Percentiles rank a stretch among this genome's conserved stretches.
phyloP scores from a whole-genome alignment of 805 yeast species.

The Geotrichum ghanense region DNA sequence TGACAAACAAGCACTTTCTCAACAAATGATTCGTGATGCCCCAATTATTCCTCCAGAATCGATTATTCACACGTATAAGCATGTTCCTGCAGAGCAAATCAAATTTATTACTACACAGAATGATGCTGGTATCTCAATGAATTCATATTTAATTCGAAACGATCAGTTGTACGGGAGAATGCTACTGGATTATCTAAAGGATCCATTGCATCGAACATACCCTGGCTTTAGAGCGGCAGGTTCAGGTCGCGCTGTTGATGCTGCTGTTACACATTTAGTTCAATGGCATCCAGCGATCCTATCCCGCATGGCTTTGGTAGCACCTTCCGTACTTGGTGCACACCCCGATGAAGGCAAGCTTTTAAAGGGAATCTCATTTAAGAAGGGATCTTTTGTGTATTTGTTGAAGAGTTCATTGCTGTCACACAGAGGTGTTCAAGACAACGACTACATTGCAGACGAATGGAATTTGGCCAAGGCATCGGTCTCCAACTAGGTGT shows the following conservation, averaged over 20 bases:
- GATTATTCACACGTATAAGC: slow-evolving; percentile 55
- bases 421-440: slow-evolving; percentile 1
- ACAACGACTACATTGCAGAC: neutral
- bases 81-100: slow-evolving; percentile 41
- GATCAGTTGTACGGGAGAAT: slow-evolving; percentile 46
- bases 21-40: slow-evolving; percentile 49
- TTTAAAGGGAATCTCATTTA: slow-evolving; percentile 14
- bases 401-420: slow-evolving; percentile 5
- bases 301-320: slow-evolving; percentile 54
- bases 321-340: slow-evolving; percentile 37
- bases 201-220: slow-evolving; percentile 54
- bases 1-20: slow-evolving; percentile 43
- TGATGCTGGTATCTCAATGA: slow-evolving; percentile 44
- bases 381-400: slow-evolving; percentile 20
- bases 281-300: slow-evolving; percentile 84
- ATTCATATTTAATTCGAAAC: slow-evolving; percentile 55
- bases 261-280: slow-evolving; percentile 57
- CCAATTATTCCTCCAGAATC: slow-evolving; percentile 61
- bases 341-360: slow-evolving; percentile 20
- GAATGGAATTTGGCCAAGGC: slow-evolving; percentile 2
- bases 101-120: slow-evolving; percentile 58
- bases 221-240: slow-evolving; percentile 41
- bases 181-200: slow-evolving; percentile 62
- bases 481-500: too few relatives aligned
- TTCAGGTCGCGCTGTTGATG: slow-evolving; percentile 8